phyloP scores from a whole-genome alignment of 148 eudicot species.

The Chenopodium berlandieri region DNA sequence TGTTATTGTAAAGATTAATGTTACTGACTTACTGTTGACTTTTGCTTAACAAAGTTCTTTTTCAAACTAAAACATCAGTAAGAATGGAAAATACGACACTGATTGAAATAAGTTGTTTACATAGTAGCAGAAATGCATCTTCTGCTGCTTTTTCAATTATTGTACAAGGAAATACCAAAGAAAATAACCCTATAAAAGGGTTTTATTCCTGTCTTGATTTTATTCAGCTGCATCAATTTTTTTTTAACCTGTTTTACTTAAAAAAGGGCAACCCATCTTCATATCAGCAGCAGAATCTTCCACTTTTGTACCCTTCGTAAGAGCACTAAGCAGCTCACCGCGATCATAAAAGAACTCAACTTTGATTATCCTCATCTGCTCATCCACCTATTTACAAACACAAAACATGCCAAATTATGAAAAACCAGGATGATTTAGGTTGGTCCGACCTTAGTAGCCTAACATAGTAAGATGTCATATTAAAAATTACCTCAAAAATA shows the following conservation, averaged over 20 bases:
- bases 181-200: too few relatives aligned
- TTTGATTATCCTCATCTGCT: constrained; percentile 53
- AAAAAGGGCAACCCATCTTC: constrained; percentile 46
- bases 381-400: constrained; percentile 46
- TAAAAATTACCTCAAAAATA: constrained; percentile 46
- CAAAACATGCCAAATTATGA: too few relatives aligned
- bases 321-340: constrained; percentile 60
- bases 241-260: constrained; percentile 27
- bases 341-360: constrained; percentile 69
- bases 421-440: too few relatives aligned
- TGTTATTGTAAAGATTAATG: too few relatives aligned
- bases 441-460: not conserved
- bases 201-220: not conserved
- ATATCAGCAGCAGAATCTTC: constrained; percentile 21
- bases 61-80: too few relatives aligned
- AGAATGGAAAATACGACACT: too few relatives aligned
- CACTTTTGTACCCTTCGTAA: constrained; percentile 38
- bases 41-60: too few relatives aligned
- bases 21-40: too few relatives aligned
- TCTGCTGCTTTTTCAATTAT: too few relatives aligned
- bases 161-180: too few relatives aligned
- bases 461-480: not conserved
- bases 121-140: too few relatives aligned
- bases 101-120: too few relatives aligned
- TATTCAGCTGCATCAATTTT: not conserved